A percentile compares a stretch with the other conserved stretches of the same genome.
phyloP scores from a whole-genome alignment of 805 yeast species.

The Lipomyces yamadae region DNA sequence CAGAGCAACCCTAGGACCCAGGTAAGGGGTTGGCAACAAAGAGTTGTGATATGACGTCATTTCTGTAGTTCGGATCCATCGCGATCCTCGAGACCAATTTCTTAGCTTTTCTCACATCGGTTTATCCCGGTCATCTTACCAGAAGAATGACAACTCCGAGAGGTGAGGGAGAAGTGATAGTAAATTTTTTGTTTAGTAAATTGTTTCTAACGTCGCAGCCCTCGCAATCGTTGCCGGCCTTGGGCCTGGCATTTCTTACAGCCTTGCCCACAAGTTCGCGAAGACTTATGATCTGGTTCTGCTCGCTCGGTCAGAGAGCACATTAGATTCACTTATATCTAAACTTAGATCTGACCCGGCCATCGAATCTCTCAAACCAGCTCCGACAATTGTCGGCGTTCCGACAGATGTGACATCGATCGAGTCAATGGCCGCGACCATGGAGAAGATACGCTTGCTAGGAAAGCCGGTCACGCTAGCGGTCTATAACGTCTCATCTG shows the following conservation, averaged over 20 bases:
- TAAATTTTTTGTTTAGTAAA: not conserved
- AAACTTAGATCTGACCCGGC: slow-evolving; percentile 13
- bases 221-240: slow-evolving; percentile 32
- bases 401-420: slow-evolving; percentile 24
- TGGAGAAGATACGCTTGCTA: slow-evolving; percentile 11
- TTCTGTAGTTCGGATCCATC: no score
- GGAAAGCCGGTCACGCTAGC: slow-evolving; percentile 29
- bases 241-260: slow-evolving; percentile 33
- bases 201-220: slow-evolving; percentile 12
- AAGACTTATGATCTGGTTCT: slow-evolving; percentile 25
- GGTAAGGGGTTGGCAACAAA: no score
- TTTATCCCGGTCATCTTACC: no score
- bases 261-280: slow-evolving; percentile 25
- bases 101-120: no score
- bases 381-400: slow-evolving; percentile 18
- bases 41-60: no score
- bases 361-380: slow-evolving; percentile 5
- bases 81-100: no score
- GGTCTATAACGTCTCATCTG: slow-evolving; percentile 30
- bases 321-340: slow-evolving; percentile 5
- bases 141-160: not conserved
- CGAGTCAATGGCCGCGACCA: slow-evolving; percentile 12
- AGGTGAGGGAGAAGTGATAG: not conserved
- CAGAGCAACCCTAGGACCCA: no score
- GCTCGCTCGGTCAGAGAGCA: slow-evolving; percentile 22